Evolutionary conservation across 805 yeast species (phyloP).

Genomic region (Zygosaccharomyces siamensis): DNA sequence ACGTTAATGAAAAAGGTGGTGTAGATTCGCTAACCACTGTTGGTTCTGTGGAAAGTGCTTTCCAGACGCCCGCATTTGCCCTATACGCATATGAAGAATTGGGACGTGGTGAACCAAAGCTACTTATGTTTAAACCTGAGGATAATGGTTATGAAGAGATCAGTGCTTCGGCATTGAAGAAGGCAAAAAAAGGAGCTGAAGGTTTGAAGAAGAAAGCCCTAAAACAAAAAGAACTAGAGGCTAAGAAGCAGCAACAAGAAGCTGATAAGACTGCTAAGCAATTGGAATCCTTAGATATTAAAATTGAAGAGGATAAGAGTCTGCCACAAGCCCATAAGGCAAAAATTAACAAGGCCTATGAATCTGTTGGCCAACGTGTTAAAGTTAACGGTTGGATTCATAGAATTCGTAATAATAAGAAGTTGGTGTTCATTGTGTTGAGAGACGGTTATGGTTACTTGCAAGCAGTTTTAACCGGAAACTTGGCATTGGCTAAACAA

Average conservation of each 20-base stretch:
- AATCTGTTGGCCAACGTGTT: conserved; percentile 63
- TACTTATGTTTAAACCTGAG: conserved; percentile 47
- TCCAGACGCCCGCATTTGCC: conserved; percentile 80
- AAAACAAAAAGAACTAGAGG: conserved; percentile 51
- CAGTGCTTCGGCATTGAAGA: conserved; percentile 85
- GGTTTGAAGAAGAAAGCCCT: conserved; percentile 70
- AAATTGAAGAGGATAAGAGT: conserved; percentile 64
- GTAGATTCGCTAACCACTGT: conserved; percentile 50
- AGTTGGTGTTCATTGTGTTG: conserved; percentile 80
- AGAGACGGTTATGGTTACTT: conserved; percentile 94
- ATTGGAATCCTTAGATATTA: conserved; percentile 73
- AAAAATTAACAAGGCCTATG: conserved; percentile 56
- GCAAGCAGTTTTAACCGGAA: conserved; percentile 85
- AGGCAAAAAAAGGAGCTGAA: conserved; percentile 94
- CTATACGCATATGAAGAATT: conserved; percentile 37
- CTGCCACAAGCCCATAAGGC: conserved; percentile 64
- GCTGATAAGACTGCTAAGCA: conserved; percentile 70
- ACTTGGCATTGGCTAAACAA: conserved; percentile 83
- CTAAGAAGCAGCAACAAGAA: conserved; percentile 48
- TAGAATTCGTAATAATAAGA: conserved; percentile 89
- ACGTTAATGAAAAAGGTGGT: conserved; percentile 73
- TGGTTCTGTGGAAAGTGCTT: conserved; percentile 71
- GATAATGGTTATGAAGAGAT: conserved; percentile 61
- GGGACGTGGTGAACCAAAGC: conserved; percentile 41
- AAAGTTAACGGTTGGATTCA: conserved; percentile 92